phyloP scores from a whole-genome alignment of 257 asterid genomes.

The Solanum tarapatanum region DNA sequence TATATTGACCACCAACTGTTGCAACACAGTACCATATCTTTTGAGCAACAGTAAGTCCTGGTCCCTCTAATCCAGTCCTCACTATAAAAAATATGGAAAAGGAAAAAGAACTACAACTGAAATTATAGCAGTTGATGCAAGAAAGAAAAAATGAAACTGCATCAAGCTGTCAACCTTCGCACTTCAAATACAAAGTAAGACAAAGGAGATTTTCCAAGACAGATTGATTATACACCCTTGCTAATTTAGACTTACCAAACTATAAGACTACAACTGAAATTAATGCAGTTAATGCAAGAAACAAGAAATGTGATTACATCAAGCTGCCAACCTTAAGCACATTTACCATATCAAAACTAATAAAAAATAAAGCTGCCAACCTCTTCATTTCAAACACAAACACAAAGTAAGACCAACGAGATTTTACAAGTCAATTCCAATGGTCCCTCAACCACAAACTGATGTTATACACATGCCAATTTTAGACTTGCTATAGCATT shows the following conservation, averaged over 20 bases:
- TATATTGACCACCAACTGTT: constrained; percentile 87
- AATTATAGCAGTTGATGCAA: not conserved
- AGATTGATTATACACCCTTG: not conserved
- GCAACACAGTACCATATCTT: constrained; percentile 90
- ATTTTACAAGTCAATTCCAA: not conserved
- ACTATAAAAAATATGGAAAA: not conserved
- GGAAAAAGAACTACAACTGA: not conserved
- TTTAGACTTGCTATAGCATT: not conserved
- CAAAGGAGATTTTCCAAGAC: not conserved
- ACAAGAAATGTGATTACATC: not conserved
- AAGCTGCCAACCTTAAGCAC: not conserved
- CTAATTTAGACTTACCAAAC: not conserved
- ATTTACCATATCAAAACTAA: not conserved
- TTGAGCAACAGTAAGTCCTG: constrained; percentile 71
- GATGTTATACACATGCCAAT: not conserved
- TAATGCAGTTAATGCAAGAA: not conserved
- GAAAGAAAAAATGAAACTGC: not conserved
- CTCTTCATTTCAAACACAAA: not conserved
- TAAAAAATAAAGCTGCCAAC: not conserved
- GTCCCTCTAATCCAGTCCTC: constrained; percentile 8
- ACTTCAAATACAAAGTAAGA: not conserved
- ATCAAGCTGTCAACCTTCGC: not conserved
- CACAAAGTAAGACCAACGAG: not conserved
- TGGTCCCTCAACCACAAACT: not conserved
- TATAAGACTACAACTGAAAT: not conserved